Conservation (phyloP, 805 yeast genomes). For the Saccharomycopsis sp. region DNA sequence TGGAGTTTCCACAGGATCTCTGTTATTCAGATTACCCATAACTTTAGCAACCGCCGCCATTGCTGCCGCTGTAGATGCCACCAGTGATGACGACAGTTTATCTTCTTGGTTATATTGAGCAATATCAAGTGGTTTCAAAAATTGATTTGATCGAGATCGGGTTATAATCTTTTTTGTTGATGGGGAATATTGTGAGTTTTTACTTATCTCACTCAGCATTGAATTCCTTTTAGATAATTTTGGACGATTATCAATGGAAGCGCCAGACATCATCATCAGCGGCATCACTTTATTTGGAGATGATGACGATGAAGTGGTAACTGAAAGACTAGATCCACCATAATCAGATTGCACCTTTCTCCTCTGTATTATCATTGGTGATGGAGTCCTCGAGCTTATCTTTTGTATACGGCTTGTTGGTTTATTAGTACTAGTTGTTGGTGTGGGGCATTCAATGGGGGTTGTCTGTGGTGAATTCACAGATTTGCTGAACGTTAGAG, state of each 20-base stretch:
- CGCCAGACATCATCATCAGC: not conserved
- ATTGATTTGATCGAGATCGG: not conserved
- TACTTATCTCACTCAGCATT: not conserved
- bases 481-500: constrained; percentile 18
- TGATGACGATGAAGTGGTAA: not conserved
- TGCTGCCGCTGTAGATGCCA: not conserved
- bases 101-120: not conserved
- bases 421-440: not conserved
- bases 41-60: not conserved
- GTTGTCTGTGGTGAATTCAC: not conserved
- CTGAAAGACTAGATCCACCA: not conserved
- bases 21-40: not conserved
- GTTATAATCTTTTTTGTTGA: not conserved
- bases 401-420: not conserved
- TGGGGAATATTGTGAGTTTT: not conserved
- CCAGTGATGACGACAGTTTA: too few species aligned
- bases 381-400: not conserved
- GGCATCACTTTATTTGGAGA: not conserved
- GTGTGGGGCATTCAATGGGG: not conserved
- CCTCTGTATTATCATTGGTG: not conserved
- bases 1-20: not conserved
- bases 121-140: not conserved
- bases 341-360: not conserved
- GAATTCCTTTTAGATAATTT: not conserved
- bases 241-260: not conserved